Evolutionary conservation across 345 rosid genomes (phyloP), one percentile per base, ranked within the genome.

Genomic region (Salix udensis): DNA sequence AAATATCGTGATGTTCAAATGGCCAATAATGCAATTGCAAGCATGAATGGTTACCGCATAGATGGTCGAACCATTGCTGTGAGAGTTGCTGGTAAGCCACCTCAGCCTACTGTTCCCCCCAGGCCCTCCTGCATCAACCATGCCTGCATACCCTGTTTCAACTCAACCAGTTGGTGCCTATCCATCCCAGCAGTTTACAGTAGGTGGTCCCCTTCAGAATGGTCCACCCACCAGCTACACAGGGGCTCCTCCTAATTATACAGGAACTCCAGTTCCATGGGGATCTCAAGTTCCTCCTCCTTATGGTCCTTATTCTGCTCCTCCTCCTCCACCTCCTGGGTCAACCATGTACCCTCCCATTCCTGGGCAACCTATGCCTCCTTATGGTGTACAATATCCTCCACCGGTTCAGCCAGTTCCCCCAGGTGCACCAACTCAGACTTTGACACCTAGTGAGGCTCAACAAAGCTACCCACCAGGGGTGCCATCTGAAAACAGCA

Each of bases 11-110:
- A 91, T 81, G 86, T 90, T 71, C 90, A 94, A 78, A 92, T 88
- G 97, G 99, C 94, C 12, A 96, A 92, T 81, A 81, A 78, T 75
- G 99, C 99, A 64, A 87, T 89, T 81, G 85, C 88, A 67, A 85
- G 89, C 78, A 96, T 96, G 97, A 96, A 88, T 81, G 98, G 98
- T 70, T 88, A 85, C 78, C 90, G 90, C 24, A 83, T 94, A 15
- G 98, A 94, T 70, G 99, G 94, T 53, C 86, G 96, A 74, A 88
- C 95, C 62, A 93, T 96, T 72, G 97, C 97, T 73, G 97, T 94
- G 82, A 92, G 96, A 83, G 97, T 96, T 83, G 97, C 98, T 21
- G 97, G 99, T 31, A 96, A 94, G 85, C 95, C 90, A 24, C 97
- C 97, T 21, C 97, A 89, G 78, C 95, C 97, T 23, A 69, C 89